Evolutionary conservation across 176 grass and related monocot species (phyloP).

Genomic region (Paspalum notatum): DNA sequence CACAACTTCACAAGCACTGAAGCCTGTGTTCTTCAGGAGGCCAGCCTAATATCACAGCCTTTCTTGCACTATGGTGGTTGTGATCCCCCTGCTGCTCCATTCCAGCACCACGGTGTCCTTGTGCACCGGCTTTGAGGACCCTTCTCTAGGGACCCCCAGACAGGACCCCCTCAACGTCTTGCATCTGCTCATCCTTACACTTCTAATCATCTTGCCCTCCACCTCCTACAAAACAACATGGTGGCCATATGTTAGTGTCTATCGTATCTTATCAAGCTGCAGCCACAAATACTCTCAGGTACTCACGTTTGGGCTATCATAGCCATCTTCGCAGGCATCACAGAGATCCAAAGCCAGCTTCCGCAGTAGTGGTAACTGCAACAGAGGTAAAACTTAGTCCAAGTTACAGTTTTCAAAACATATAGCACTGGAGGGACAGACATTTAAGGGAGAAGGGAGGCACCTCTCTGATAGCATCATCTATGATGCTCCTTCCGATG

Average conservation of each 20-base stretch:
- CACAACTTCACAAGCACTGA: not conserved
- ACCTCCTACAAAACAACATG: conserved; percentile 29
- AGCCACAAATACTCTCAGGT: not conserved
- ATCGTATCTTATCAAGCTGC: not conserved
- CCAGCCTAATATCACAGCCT: conserved; percentile 39
- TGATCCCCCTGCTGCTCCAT: conserved; percentile 57
- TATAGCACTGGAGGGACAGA: not conserved
- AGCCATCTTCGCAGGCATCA: conserved; percentile 76
- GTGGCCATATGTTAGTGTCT: not conserved
- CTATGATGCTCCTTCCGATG: conserved; percentile 64
- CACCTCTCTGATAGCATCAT: conserved; percentile 64
- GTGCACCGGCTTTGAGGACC: conserved; percentile 53
- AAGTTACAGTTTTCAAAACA: not conserved
- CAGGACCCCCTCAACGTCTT: conserved; percentile 54
- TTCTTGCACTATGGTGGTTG: conserved; percentile 62
- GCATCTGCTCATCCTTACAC: conserved; percentile 73
- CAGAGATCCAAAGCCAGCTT: conserved; percentile 76
- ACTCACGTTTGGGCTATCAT: conserved; percentile 69
- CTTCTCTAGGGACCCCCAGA: conserved; percentile 35
- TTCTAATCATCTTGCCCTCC: conserved; percentile 48
- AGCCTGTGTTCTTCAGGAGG: not conserved
- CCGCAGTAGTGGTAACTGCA: conserved; percentile 65
- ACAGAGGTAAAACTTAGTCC: not conserved
- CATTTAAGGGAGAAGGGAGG: not conserved
- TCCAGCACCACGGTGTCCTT: conserved; percentile 80